These are phyloP conservation scores for Citrus trifoliata DNA, from an alignment of 345 rosid genomes.

Conservation along the genomic window DNA sequence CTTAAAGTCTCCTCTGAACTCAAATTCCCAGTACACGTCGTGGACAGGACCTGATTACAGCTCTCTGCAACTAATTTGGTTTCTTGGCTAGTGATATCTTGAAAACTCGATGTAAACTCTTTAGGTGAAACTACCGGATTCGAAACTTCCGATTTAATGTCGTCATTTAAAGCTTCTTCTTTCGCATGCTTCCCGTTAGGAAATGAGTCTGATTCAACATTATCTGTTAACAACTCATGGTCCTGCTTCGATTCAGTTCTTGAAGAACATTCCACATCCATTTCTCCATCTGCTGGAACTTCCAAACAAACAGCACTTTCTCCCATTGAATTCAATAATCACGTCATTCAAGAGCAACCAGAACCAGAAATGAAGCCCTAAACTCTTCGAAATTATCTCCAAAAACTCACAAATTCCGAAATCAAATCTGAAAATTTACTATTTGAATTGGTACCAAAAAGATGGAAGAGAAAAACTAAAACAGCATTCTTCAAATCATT, in stretches of 20 bases:
- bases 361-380: conserved; percentile 14
- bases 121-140: conserved; percentile 66
- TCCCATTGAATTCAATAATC: conserved; percentile 37
- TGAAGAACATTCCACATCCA: conserved; percentile 25
- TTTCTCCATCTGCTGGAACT: conserved; percentile 21
- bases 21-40: conserved; percentile 39
- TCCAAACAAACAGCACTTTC: conserved; percentile 49
- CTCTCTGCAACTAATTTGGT: conserved; percentile 26
- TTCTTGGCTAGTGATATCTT: conserved; percentile 52
- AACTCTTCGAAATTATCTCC: conserved; percentile 16
- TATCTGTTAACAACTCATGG: conserved; percentile 24
- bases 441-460: conserved; percentile 6
- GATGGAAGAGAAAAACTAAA: not conserved
- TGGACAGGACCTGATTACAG: conserved; percentile 37
- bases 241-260: conserved; percentile 48
- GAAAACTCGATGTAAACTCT: conserved; percentile 43
- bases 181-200: conserved; percentile 57
- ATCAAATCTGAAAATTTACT: conserved; percentile 4
- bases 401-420: not conserved
- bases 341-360: conserved; percentile 25
- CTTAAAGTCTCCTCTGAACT: conserved; percentile 53
- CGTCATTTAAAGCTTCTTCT: conserved; percentile 77
- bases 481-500: not conserved
- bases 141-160: conserved; percentile 74
- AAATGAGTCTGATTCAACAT: conserved; percentile 26